Evolutionary conservation across 176 grass and related monocot species (phyloP).

Genomic region (Zoysia japonica): DNA sequence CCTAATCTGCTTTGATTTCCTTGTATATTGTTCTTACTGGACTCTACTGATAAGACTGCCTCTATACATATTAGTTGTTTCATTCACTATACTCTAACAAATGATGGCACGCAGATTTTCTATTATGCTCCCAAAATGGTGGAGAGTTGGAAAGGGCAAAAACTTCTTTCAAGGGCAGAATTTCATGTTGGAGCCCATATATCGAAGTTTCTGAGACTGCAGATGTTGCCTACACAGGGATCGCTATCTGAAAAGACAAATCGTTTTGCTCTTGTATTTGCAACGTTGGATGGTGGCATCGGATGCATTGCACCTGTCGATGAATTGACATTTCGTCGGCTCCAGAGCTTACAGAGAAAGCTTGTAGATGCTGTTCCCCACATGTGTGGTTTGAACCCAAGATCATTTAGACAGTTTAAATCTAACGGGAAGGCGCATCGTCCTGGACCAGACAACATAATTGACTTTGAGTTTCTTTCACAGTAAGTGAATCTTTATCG

Average conservation of each 20-base stretch:
- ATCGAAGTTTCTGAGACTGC: slow-evolving; percentile 81
- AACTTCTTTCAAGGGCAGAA: slow-evolving; percentile 78
- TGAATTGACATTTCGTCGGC: slow-evolving; percentile 75
- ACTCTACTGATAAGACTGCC: not conserved
- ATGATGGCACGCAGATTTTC: slow-evolving; percentile 62
- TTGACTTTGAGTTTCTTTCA: slow-evolving; percentile 86
- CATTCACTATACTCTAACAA: slow-evolving; percentile 17
- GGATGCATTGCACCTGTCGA: slow-evolving; percentile 95
- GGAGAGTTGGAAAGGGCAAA: slow-evolving; percentile 98
- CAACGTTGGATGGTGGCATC: slow-evolving; percentile 82
- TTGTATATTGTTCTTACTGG: not conserved
- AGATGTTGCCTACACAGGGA: slow-evolving; percentile 69
- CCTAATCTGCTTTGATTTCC: not conserved
- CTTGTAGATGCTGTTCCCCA: slow-evolving; percentile 79
- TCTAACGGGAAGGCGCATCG: slow-evolving; percentile 78
- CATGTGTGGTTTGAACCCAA: slow-evolving; percentile 80
- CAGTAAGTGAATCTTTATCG: slow-evolving; percentile 60
- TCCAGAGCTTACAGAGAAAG: slow-evolving; percentile 78
- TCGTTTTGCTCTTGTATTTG: slow-evolving; percentile 83
- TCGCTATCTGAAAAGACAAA: slow-evolving; percentile 80
- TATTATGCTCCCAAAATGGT: slow-evolving; percentile 94
- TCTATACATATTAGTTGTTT: not conserved
- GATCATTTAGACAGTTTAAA: slow-evolving; percentile 74
- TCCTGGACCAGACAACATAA: slow-evolving; percentile 88
- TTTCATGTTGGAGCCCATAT: slow-evolving; percentile 83